These are phyloP conservation scores for Tuber borchii DNA, from an alignment of 495 filamentous ascomycete species.

Conservation along the genomic window DNA sequence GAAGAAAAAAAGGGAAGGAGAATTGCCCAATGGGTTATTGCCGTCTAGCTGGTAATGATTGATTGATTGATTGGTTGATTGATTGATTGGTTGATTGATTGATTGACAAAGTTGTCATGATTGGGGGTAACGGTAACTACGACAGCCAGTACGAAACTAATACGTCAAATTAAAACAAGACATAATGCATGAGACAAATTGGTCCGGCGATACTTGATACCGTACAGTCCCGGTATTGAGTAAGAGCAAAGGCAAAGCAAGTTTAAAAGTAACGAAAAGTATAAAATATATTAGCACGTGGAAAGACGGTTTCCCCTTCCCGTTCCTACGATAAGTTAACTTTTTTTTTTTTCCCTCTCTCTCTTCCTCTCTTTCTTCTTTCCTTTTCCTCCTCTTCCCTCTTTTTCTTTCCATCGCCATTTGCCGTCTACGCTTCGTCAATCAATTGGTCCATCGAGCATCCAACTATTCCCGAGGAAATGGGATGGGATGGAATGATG, in stretches of 20 bases:
- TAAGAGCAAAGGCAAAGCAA: not conserved
- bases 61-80: not conserved
- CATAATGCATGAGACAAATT: not conserved
- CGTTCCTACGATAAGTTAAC: slow-evolving; percentile 14
- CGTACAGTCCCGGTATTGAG: not conserved
- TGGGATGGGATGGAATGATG: not conserved
- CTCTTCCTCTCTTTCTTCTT: not conserved
- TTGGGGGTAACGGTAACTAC: not conserved
- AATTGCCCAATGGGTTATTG: not conserved
- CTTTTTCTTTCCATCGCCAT: not conserved
- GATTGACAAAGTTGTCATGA: not conserved
- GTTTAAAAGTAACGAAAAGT: not conserved
- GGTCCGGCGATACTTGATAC: not conserved
- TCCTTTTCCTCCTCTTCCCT: not conserved
- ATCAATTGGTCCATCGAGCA: not conserved
- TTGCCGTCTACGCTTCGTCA: not conserved
- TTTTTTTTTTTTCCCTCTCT: slow-evolving; percentile 23
- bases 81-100: not conserved
- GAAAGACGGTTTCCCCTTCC: not conserved
- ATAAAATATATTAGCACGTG: not conserved
- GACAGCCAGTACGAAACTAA: not conserved
- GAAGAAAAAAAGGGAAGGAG: not conserved
- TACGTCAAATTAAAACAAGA: not conserved
- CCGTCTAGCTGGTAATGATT: not conserved
- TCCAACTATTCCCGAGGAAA: not conserved